phyloP scores from a whole-genome alignment of 768 basidiomycete genomes.

The Lactarius pseudohatsudake region DNA sequence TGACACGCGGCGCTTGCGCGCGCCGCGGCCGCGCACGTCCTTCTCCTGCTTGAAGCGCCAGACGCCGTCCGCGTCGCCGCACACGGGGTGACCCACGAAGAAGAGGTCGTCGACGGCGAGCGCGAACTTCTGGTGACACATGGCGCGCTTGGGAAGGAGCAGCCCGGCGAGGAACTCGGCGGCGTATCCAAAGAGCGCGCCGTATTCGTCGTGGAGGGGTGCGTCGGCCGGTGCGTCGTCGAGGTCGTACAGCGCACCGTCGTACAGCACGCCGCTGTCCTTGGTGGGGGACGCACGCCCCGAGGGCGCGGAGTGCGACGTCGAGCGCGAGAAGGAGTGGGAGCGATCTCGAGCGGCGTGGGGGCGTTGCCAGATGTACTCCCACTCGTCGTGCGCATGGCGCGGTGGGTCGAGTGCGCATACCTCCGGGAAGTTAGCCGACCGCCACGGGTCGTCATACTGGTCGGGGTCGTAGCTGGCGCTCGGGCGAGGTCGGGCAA shows the following conservation, averaged over 20 bases:
- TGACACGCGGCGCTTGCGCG: constrained; percentile 43
- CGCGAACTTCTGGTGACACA: constrained; percentile 95
- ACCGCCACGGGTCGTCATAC: constrained; percentile 73
- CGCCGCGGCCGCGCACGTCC: constrained; percentile 51
- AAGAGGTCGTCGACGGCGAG: constrained; percentile 87
- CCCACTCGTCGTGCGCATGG: constrained; percentile 37
- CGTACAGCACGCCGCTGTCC: constrained; percentile 34
- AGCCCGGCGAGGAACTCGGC: constrained; percentile 78
- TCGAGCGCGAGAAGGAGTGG: constrained; percentile 49
- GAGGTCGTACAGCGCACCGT: constrained; percentile 34
- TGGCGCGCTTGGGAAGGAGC: constrained; percentile 70
- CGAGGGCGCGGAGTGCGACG: constrained; percentile 38
- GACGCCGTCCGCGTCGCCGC: constrained; percentile 64
- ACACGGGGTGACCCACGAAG: constrained; percentile 94
- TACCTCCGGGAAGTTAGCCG: constrained; percentile 49
- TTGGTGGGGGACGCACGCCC: constrained; percentile 53
- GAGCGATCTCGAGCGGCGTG: constrained; percentile 49
- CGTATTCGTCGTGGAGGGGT: constrained; percentile 49
- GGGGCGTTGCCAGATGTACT: constrained; percentile 66
- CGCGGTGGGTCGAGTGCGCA: constrained; percentile 32
- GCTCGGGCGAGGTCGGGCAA: constrained; percentile 66
- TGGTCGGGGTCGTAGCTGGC: constrained; percentile 46
- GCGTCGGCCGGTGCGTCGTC: constrained; percentile 32
- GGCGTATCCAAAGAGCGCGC: constrained; percentile 75
- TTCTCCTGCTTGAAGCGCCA: constrained; percentile 78